Conservation (phyloP, 805 yeast genomes). For the Wickerhamiella dianesei region DNA sequence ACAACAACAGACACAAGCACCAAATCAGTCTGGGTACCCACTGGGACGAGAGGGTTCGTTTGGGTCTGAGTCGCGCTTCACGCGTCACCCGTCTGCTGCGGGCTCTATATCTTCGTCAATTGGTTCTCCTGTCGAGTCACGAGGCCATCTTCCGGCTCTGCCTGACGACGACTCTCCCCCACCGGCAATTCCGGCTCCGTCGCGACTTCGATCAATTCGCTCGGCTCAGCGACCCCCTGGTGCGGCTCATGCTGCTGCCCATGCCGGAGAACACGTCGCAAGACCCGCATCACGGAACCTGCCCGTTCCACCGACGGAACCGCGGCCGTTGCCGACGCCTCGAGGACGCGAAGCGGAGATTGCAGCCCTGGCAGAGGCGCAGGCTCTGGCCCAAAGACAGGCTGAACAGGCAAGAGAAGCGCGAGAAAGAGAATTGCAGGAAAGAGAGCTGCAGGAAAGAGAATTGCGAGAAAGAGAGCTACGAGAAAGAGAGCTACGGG, state of each 20-base stretch:
- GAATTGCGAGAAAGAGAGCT: too few species aligned
- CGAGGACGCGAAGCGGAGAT: background rate
- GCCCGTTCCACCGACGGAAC: background rate
- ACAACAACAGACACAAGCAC: background rate
- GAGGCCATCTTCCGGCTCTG: background rate
- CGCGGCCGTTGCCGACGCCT: background rate
- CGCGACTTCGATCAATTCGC: background rate
- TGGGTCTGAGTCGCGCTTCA: background rate
- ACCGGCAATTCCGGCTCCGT: background rate
- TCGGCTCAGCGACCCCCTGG: background rate
- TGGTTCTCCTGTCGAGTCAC: background rate
- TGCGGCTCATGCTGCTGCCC: background rate
- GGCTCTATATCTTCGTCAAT: background rate
- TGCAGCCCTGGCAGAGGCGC: background rate
- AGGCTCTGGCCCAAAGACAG: background rate
- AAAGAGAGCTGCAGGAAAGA: too few species aligned
- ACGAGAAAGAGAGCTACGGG: too few species aligned
- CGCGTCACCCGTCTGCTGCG: background rate
- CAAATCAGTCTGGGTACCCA: too few species aligned
- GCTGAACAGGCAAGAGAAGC: background rate
- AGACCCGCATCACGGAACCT: background rate
- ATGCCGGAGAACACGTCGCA: background rate
- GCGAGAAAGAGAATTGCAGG: background rate
- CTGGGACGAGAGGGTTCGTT: background rate
- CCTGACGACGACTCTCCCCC: background rate